phyloP scores from a whole-genome alignment of 108 stramenopile genomes.

The Cyclotella distinguenda region DNA sequence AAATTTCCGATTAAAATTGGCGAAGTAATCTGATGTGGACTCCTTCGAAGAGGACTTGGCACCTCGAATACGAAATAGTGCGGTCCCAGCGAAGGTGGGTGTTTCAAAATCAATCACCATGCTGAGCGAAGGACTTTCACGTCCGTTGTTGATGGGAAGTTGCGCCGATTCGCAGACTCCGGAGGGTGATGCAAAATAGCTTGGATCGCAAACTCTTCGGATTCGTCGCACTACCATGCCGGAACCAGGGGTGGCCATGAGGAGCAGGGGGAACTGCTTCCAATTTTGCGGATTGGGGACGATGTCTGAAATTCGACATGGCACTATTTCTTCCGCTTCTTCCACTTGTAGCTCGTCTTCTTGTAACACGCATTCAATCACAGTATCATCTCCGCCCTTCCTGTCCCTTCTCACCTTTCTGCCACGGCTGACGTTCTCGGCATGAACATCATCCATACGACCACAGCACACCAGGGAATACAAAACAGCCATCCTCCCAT shows the following conservation, averaged over 20 bases:
- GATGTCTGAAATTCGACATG: background rate
- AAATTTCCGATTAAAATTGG: conserved; percentile 35
- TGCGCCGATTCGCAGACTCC: background rate
- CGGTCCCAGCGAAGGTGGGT: conserved; percentile 25
- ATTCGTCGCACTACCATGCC: conserved; percentile 28
- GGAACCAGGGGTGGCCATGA: conserved; percentile 36
- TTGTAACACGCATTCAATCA: conserved; percentile 3
- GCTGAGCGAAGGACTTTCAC: conserved; percentile 14
- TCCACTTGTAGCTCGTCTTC: background rate
- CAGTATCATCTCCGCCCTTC: background rate
- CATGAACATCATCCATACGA: background rate
- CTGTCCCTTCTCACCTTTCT: background rate
- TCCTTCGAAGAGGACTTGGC: background rate
- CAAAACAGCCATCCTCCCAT: background rate
- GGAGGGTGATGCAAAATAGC: conserved; percentile 11
- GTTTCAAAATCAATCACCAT: conserved; percentile 46
- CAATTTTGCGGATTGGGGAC: conserved; percentile 17
- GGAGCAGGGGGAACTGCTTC: conserved; percentile 30
- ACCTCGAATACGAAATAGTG: conserved; percentile 39
- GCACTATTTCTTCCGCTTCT: background rate
- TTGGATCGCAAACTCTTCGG: conserved; percentile 20
- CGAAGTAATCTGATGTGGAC: conserved; percentile 25
- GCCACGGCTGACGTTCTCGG: background rate
- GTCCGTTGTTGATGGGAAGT: conserved; percentile 42
- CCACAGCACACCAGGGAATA: background rate